Conservation (phyloP, 2,329 filamentous ascomycete species). For the Talaromyces amestolkiae region DNA sequence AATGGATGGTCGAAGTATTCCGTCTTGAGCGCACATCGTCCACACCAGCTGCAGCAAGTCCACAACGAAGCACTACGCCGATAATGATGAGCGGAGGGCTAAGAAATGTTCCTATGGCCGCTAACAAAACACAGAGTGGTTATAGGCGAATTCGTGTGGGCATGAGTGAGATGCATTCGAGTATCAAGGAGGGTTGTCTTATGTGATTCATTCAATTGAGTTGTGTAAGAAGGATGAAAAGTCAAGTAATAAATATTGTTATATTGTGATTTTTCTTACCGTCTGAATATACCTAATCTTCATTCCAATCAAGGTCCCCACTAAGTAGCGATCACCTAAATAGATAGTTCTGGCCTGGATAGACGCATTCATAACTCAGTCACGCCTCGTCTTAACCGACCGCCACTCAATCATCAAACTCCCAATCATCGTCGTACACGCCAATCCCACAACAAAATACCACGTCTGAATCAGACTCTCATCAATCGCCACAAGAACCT, state of each 20-base stretch:
- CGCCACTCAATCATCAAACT: constrained; percentile 29
- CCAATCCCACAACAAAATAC: constrained; percentile 12
- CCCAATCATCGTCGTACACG: constrained; percentile 16
- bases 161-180: constrained; percentile 49
- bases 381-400: constrained; percentile 27
- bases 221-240: not conserved
- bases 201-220: constrained; percentile 38
- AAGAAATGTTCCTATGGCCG: constrained; percentile 25
- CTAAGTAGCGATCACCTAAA: not conserved
- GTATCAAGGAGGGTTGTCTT: constrained; percentile 50
- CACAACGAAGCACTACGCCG: constrained; percentile 22
- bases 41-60: constrained; percentile 16
- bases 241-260: not conserved
- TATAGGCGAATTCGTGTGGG: constrained; percentile 39
- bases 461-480: constrained; percentile 21
- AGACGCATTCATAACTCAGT: constrained; percentile 3
- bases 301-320: not conserved
- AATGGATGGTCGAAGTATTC: constrained; percentile 91
- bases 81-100: constrained; percentile 33
- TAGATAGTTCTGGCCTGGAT: not conserved
- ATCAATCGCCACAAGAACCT: constrained; percentile 17
- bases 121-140: constrained; percentile 18
- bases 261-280: not conserved
- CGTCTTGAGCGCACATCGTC: constrained; percentile 35
- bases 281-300: not conserved